Base-by-base conservation (phyloP, 768 basidiomycete species). In the Lactifluus piperatus region DNA sequence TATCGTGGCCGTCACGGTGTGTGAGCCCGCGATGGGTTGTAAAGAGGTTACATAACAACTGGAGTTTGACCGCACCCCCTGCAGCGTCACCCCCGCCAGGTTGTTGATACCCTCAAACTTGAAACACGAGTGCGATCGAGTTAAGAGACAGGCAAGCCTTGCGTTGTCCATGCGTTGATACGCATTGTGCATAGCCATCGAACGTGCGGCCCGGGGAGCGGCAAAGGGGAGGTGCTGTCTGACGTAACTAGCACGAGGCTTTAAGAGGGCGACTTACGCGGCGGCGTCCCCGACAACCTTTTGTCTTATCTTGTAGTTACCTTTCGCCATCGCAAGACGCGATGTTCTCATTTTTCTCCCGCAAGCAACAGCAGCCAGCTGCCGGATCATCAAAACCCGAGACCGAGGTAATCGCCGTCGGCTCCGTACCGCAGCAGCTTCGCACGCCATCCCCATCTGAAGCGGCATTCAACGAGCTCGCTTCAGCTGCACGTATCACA, bases 401-500 rank as follows among this genome's bases (percentile, higher is more conserved):
- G 14, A 46, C 60, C 8, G 46, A 53, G 5, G 34, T 51, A 10
- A 59, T 60, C 37, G 46, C 30, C 37, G 46, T 59, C 51, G 60
- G 44, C 41, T 52, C 39, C 1, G 51, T 34, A 14, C 51, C 60
- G 11, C 57, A 45, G 24, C 80, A 80, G 66, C 74, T 79, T 11
- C 78, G 80, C 16, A 83, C 82, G 1, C 79, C 81, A 0, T 77
- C 81, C 0, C 79, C 83, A 0, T 82, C 81, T 18, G 67, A 76
- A 34, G 65, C 60, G 56, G 62, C 72, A 49, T 46, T 68, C 47
- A 65, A 68, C 32, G 62, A 16, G 2, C 54, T 39, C 16, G 24
- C 39, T n/a, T 34, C 45, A 10, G 45, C 43, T 3, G 64, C 56
- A 57, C 62, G 45, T 56, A 60, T 57, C 39, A 60, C 63, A 57